These are phyloP conservation scores for Debaryomyces hansenii DNA, from an alignment of 805 yeast genomes.

Conservation along the genomic window DNA sequence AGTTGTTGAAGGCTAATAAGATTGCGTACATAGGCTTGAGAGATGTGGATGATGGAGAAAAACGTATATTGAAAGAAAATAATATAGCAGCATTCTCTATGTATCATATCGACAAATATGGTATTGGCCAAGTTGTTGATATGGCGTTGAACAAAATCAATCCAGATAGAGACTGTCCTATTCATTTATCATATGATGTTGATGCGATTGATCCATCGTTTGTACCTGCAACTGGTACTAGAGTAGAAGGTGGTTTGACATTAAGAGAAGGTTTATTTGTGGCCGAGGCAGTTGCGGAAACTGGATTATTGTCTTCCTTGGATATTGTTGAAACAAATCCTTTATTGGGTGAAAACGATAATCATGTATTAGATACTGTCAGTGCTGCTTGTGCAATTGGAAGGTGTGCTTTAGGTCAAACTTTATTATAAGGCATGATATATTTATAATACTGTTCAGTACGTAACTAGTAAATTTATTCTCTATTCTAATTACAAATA, in stretches of 20 bases:
- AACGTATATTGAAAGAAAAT: constrained; percentile 64
- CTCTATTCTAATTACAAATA: no score
- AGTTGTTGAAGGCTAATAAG: constrained; percentile 60
- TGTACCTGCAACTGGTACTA: constrained; percentile 97
- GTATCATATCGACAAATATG: constrained; percentile 95
- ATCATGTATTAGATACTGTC: constrained; percentile 79
- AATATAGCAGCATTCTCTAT: constrained; percentile 85
- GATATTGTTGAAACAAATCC: constrained; percentile 97
- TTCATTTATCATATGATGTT: constrained; percentile 91
- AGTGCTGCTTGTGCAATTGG: constrained; percentile 89
- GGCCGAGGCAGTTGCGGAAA: constrained; percentile 87
- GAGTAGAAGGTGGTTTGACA: constrained; percentile 94
- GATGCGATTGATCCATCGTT: constrained; percentile 94
- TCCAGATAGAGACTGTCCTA: constrained; percentile 67
- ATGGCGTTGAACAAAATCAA: constrained; percentile 82
- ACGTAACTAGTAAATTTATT: no score
- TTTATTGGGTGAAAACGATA: constrained; percentile 72
- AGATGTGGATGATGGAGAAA: constrained; percentile 89
- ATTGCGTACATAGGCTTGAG: constrained; percentile 93
- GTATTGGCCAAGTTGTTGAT: constrained; percentile 86
- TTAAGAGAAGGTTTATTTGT: constrained; percentile 91
- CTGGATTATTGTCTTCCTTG: constrained; percentile 83
- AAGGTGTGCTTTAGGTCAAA: constrained; percentile 93
- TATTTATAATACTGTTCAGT: no score
- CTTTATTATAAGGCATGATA: constrained; percentile 50